Base-by-base conservation (phyloP, 2,329 filamentous ascomycete genomes). In the Conoideocrella luteorostrata region DNA sequence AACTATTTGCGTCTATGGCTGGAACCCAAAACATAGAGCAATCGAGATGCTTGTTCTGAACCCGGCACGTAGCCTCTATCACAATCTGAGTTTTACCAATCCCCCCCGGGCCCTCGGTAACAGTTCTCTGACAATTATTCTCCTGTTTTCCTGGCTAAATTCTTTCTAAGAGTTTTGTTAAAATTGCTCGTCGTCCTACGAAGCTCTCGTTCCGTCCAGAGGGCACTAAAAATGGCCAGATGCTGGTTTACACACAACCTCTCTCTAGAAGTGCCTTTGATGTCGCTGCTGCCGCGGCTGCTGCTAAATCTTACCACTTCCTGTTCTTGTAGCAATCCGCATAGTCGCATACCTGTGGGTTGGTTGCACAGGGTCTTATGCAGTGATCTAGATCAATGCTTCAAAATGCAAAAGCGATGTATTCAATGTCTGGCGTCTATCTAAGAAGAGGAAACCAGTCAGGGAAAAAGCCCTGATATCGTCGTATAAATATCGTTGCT, bases 1-100 rank as follows among this genome's bases (percentile, higher is more conserved):
- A 70, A 61, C 13, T 24, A 57, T 1, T 50, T 50, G 2, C 23
- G 47, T 54, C 53, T 4, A 57, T 39, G 4, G 56, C 58, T 2
- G 61, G 57, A 4, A 70, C 58, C 67, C 66, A 71, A 49, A 70
- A 66, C 13, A 71, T 48, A 0, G 60, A 66, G 46, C 56, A 64
- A n/a, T 60, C 48, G 0, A 52, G 53, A 28, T 56, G 37, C 6
- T 43, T 39, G 1, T 59, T 39, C 3, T 45, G 54, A 3, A 63
- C 10, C 2, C 51, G 54, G 44, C 56, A 65, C 15, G 56, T 58
- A 11, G 55, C 9, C 22, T 39, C 36, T 7, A 39, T 7, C 17
- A 23, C 36, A 10, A 39, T 15, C 7, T 26, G 21, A 7, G 29
- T 32, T 15, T 32, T 32, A 7, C 29, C 29, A 32, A 7, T 5